Conservation (phyloP, 2,329 filamentous ascomycete species). For the Trichophyton schoenleinii region DNA sequence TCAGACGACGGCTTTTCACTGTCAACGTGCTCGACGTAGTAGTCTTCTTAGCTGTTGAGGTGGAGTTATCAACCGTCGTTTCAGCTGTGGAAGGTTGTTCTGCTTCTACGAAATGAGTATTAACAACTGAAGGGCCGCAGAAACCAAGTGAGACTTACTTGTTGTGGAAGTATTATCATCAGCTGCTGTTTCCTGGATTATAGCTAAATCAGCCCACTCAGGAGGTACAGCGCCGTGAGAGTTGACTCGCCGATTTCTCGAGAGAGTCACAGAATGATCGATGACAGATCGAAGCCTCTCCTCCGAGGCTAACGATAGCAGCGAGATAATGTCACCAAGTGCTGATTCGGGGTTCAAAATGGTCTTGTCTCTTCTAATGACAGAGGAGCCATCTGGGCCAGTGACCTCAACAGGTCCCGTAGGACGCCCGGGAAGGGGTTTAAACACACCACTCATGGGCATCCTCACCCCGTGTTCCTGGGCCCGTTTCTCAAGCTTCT, state of each 20-base stretch:
- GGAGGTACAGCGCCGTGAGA: constrained; percentile 67
- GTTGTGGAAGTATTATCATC: not conserved
- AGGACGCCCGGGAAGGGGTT: constrained; percentile 32
- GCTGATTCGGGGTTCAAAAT: constrained; percentile 60
- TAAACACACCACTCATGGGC: constrained; percentile 42
- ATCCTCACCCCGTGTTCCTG: constrained; percentile 47
- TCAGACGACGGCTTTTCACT: constrained; percentile 47
- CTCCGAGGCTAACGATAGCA: constrained; percentile 72
- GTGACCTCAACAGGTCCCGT: constrained; percentile 36
- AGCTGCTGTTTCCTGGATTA: not conserved
- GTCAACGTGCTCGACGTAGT: constrained; percentile 34
- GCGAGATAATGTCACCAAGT: constrained; percentile 67
- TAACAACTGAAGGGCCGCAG: not conserved
- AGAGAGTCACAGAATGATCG: constrained; percentile 61
- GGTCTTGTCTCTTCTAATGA: constrained; percentile 54
- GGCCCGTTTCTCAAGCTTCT: constrained; percentile 45
- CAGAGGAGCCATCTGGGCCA: constrained; percentile 50
- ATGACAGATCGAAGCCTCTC: constrained; percentile 63
- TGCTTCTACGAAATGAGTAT: not conserved
- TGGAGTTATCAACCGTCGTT: not conserved
- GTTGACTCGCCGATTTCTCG: constrained; percentile 59
- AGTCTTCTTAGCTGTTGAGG: constrained; percentile 11
- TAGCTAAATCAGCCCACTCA: constrained; percentile 61
- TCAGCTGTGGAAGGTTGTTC: constrained; percentile 18
- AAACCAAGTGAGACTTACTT: not conserved